A percentile compares a stretch with the other conserved stretches of the same genome.
Conservation (phyloP, 495 filamentous ascomycete species). For the Tuber umbilicatum region DNA sequence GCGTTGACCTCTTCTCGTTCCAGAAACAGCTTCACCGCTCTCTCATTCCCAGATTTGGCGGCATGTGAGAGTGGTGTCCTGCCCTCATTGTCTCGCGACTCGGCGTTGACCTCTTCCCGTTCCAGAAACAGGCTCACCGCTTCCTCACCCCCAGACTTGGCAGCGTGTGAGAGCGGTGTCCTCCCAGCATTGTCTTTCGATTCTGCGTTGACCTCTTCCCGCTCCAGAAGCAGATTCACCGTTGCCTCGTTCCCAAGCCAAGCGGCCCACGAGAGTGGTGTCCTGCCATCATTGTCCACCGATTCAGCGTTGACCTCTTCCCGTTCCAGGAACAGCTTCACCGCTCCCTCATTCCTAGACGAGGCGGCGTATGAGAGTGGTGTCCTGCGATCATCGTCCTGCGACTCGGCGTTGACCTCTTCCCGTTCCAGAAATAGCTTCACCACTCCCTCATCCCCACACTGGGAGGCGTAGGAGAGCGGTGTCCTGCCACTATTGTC, state of each 20-base stretch:
- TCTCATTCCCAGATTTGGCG: conserved; percentile 33
- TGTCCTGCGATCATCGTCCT: conserved; percentile 10
- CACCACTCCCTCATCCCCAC: too few species aligned
- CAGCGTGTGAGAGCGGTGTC: too few species aligned
- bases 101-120: neutral
- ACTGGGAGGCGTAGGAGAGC: too few species aligned
- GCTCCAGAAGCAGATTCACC: conserved; percentile 30
- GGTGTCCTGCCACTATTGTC: too few species aligned
- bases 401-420: too few species aligned
- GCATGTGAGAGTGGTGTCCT: conserved; percentile 41
- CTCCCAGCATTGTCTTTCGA: neutral
- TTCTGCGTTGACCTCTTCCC: conserved; percentile 16
- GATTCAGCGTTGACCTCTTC: conserved; percentile 13
- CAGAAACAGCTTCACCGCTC: conserved; percentile 35
- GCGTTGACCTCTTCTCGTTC: conserved; percentile 14
- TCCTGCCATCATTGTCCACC: conserved; percentile 13
- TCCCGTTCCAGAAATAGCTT: too few species aligned
- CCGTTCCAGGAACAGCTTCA: conserved; percentile 34
- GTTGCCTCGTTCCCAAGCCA: conserved; percentile 30
- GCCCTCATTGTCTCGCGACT: conserved; percentile 14
- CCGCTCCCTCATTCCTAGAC: conserved; percentile 32
- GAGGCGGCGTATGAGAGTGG: conserved; percentile 40
- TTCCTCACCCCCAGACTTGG: too few species aligned
- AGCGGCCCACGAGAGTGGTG: conserved; percentile 32
- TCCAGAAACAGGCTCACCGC: too few species aligned